A percentile compares a stretch with the other conserved stretches of the same genome.
Conservation (phyloP, 2,329 filamentous ascomycete species). For the Aspergillus niger region DNA sequence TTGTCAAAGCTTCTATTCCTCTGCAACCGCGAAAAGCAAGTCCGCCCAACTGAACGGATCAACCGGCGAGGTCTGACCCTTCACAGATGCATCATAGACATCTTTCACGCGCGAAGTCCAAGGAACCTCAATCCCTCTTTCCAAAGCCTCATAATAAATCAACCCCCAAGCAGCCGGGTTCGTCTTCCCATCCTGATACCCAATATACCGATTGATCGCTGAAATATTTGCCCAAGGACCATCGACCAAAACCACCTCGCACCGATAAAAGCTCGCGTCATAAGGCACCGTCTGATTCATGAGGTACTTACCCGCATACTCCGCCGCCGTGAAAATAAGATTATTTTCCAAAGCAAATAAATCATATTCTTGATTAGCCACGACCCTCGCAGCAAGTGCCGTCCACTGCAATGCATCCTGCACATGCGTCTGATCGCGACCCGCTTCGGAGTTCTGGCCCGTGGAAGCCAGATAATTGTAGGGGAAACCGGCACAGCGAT, state of each 20-base stretch:
- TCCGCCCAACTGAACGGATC: no score
- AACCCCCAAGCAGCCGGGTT: no score
- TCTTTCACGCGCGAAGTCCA: no score
- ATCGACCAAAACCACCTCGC: conserved; percentile 44
- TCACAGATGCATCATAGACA: no score
- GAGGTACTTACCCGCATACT: conserved; percentile 46
- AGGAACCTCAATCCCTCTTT: no score
- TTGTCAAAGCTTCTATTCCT: no score
- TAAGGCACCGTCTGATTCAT: conserved; percentile 39
- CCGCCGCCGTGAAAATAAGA: conserved; percentile 39
- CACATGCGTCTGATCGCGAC: conserved; percentile 42
- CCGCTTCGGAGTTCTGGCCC: conserved; percentile 41
- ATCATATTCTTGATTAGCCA: conserved; percentile 41
- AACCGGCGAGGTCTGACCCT: no score
- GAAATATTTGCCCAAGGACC: conserved; percentile 41
- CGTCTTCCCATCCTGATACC: no score
- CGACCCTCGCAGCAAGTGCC: conserved; percentile 36
- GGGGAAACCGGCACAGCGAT: conserved; percentile 38
- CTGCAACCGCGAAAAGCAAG: no score
- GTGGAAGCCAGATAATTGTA: conserved; percentile 35
- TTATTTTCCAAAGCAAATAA: conserved; percentile 35
- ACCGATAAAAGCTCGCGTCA: conserved; percentile 40
- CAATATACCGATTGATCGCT: conserved; percentile 8
- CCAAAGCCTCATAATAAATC: no score
- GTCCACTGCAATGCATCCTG: conserved; percentile 38